Percentiles rank a stretch among this genome's conserved stretches.
Evolutionary conservation across 2,329 filamentous ascomycete genomes (phyloP).

Genomic region (Ilyonectria sp.): DNA sequence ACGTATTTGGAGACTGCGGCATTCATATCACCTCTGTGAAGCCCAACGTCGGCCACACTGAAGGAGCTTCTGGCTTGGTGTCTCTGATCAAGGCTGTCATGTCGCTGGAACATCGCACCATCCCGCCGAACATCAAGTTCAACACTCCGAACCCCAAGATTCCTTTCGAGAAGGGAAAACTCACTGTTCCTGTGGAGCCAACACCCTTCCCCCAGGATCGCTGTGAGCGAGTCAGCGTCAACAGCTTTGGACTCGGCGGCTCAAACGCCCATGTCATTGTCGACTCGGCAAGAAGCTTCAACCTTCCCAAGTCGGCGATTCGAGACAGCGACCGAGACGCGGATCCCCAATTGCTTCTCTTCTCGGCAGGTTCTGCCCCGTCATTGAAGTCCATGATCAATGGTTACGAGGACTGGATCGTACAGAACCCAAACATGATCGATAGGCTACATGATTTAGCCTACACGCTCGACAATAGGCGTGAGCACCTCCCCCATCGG

Average conservation of each 20-base stretch:
- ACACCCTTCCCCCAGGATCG: constrained; percentile 45
- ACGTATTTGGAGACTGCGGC: constrained; percentile 48
- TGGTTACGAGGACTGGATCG: constrained; percentile 40
- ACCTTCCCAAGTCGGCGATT: neutral
- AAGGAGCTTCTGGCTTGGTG: constrained; percentile 51
- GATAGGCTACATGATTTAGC: constrained; percentile 39
- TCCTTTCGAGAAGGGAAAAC: constrained; percentile 41
- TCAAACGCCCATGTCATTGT: constrained; percentile 55
- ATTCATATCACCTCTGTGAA: constrained; percentile 54
- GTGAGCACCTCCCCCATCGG: constrained; percentile 48
- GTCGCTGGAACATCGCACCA: constrained; percentile 49
- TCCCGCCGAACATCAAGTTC: constrained; percentile 54
- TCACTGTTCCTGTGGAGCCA: constrained; percentile 45
- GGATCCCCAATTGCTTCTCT: constrained; percentile 31
- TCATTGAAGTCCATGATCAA: constrained; percentile 32
- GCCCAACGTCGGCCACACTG: constrained; percentile 57
- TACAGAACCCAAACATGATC: constrained; percentile 18
- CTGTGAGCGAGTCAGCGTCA: constrained; percentile 51
- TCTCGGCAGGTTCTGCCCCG: constrained; percentile 34
- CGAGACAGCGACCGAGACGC: neutral
- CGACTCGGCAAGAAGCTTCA: constrained; percentile 22
- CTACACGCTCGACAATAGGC: constrained; percentile 50
- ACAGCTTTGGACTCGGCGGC: constrained; percentile 58
- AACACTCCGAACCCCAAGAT: constrained; percentile 47
- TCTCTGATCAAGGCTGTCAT: constrained; percentile 53